Evolutionary conservation across 2,329 filamentous ascomycete species (phyloP).

Genomic region (Pyricularia sp.): DNA sequence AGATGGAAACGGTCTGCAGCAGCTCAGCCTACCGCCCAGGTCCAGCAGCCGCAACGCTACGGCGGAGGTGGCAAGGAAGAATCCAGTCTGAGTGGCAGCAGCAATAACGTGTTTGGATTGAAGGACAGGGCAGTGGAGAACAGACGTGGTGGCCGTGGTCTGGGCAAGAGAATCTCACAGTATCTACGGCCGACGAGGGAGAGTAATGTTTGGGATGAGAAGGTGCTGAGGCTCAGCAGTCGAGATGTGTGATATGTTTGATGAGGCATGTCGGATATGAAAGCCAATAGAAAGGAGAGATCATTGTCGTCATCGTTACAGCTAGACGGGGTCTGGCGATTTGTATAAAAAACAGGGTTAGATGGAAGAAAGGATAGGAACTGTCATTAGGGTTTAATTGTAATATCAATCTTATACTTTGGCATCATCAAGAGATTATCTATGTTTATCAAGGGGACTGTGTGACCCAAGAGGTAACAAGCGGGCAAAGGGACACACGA

Average conservation of each 20-base stretch:
- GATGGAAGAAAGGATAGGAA: not conserved
- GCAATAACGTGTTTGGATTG: not conserved
- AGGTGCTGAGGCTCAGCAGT: not conserved
- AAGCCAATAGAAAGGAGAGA: not conserved
- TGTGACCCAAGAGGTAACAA: not conserved
- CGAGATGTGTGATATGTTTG: not conserved
- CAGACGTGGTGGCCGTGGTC: not conserved
- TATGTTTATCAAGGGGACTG: not conserved
- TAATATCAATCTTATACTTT: not conserved
- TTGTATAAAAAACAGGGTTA: not conserved
- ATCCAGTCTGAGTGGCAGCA: not conserved
- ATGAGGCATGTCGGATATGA: not conserved
- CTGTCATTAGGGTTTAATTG: not conserved
- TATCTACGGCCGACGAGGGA: not conserved
- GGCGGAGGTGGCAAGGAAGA: not conserved
- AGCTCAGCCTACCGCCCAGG: not conserved
- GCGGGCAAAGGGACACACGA: not conserved
- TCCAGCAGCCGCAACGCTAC: not conserved
- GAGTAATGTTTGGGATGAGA: not conserved
- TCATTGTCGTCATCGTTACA: not conserved
- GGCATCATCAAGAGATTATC: not conserved
- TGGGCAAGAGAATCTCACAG: not conserved
- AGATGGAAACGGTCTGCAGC: not conserved
- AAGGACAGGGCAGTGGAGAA: not conserved
- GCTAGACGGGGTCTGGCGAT: not conserved